Base-by-base conservation (phyloP, 306 rosid genomes). In the Carpinus viminea region DNA sequence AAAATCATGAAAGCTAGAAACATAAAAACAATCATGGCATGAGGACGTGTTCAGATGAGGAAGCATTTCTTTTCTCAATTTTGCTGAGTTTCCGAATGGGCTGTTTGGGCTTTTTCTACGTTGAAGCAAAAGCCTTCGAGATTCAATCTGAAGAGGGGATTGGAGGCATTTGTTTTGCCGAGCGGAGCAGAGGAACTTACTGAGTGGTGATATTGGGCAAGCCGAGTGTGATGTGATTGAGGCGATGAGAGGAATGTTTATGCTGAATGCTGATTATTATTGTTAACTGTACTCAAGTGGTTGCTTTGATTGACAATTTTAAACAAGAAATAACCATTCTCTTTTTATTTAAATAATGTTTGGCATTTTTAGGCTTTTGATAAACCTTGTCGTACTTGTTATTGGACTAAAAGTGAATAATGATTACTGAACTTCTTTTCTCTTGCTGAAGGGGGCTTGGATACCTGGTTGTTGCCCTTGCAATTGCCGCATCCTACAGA, bases 381-480 rank as follows among this genome's bases (percentile, higher is more conserved):
- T 5, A 54, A 52, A 20, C 64, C 55, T 24, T 21, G 51, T 17
- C 34, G 26, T 13, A 54, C 0, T 53, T 77, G 12, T 73, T 46
- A 9, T 48, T 45, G 21, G 64, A 34, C 38, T 34, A 70, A 50
- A 13, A 50, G 24, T 13, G 24, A 38, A 69, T 59, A 34, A 47
- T 82, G 31, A 65, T 13, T 34, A 74, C 70, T 85, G 62, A 55
- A 53, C 77, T 78, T 74, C 43, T 79, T 69, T 21, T 88, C 76
- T 76, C 56, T 82, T 62, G 82, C 80, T 72, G 3, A 80, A 94
- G 98, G 85, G 77, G 83, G 87, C 24, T 83, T 92, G 86, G 89
- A 88, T 81, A 75, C 87, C 66, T 78, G 87, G 77, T 78, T 92
- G 84, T 77, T 94, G 76, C 98, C 98, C 65, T 80, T 94, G 79